A percentile compares a stretch with the other conserved stretches of the same genome.
Conservation (phyloP, 2,329 filamentous ascomycete species). For the Neonectria sp. region DNA sequence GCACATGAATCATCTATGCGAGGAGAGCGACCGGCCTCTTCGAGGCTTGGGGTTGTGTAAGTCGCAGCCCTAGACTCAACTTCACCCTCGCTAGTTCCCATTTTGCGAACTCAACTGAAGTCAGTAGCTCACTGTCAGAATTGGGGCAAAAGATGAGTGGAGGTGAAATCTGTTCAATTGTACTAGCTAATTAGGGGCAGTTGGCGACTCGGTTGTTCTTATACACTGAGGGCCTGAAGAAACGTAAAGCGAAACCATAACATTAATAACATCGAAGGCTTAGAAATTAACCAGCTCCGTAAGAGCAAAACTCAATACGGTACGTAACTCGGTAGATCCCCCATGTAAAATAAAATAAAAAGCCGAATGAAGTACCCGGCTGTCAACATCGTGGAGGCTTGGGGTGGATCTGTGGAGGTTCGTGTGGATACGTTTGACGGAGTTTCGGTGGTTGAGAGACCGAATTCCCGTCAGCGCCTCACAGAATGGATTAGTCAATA, state of each 20-base stretch:
- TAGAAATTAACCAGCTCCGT: neutral
- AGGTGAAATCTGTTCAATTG: neutral
- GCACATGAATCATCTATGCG: conserved; percentile 28
- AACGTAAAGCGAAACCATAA: neutral
- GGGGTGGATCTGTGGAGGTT: conserved; percentile 32
- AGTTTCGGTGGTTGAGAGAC: conserved; percentile 40
- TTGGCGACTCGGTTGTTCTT: conserved; percentile 7
- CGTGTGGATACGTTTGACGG: conserved; percentile 32
- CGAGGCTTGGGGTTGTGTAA: neutral
- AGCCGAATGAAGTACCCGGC: neutral
- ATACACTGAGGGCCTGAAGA: neutral
- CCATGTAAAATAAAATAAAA: neutral
- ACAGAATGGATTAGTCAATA: neutral
- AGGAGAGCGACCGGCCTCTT: neutral
- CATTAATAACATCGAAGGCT: conserved; percentile 7
- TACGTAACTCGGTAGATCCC: neutral
- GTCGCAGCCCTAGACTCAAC: conserved; percentile 19
- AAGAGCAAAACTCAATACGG: neutral
- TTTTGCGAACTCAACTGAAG: conserved; percentile 6
- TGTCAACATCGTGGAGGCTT: neutral
- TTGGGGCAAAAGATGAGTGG: neutral
- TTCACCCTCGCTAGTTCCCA: conserved; percentile 30
- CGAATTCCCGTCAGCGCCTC: conserved; percentile 29
- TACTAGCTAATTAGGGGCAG: neutral
- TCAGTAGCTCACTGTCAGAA: neutral